These are phyloP conservation scores for Verticillium dahliae DNA, from an alignment of 2,329 filamentous ascomycete genomes.

Conservation along the genomic window DNA sequence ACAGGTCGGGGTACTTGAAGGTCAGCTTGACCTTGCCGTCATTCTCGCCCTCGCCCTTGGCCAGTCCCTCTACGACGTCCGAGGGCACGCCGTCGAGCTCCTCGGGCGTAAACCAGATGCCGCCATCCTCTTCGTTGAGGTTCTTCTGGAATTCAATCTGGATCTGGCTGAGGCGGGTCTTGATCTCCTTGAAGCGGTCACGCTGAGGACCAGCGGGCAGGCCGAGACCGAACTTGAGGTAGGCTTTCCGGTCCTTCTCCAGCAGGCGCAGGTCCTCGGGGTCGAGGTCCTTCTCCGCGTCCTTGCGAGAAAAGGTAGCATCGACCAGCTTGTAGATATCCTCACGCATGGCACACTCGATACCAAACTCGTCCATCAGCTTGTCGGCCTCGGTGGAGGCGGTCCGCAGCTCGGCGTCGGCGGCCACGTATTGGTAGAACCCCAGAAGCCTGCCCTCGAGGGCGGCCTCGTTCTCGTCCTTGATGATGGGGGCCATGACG, in stretches of 20 bases:
- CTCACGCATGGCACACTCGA: constrained; percentile 75
- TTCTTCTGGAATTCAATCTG: constrained; percentile 73
- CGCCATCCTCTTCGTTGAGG: constrained; percentile 77
- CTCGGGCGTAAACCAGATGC: constrained; percentile 68
- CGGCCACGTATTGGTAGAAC: constrained; percentile 76
- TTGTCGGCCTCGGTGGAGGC: constrained; percentile 72
- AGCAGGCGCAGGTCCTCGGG: constrained; percentile 65
- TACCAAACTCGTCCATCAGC: constrained; percentile 68
- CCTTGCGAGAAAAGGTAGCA: constrained; percentile 45
- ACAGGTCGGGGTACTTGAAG: constrained; percentile 80
- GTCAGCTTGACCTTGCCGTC: constrained; percentile 69
- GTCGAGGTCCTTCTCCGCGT: constrained; percentile 49
- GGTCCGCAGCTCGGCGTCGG: constrained; percentile 61
- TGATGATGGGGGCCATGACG: constrained; percentile 60
- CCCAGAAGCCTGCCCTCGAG: constrained; percentile 60
- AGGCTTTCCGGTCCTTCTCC: constrained; percentile 71
- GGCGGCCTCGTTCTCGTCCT: constrained; percentile 61
- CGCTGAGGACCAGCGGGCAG: constrained; percentile 63
- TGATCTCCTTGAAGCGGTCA: constrained; percentile 80
- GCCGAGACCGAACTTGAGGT: constrained; percentile 69
- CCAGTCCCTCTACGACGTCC: constrained; percentile 59
- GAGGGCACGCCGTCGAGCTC: constrained; percentile 70
- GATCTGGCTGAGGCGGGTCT: constrained; percentile 70
- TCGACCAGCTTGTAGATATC: constrained; percentile 67
- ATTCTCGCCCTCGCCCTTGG: constrained; percentile 66